These are phyloP conservation scores for Petunia secreta DNA, from an alignment of 257 asterid species.

Conservation along the genomic window DNA sequence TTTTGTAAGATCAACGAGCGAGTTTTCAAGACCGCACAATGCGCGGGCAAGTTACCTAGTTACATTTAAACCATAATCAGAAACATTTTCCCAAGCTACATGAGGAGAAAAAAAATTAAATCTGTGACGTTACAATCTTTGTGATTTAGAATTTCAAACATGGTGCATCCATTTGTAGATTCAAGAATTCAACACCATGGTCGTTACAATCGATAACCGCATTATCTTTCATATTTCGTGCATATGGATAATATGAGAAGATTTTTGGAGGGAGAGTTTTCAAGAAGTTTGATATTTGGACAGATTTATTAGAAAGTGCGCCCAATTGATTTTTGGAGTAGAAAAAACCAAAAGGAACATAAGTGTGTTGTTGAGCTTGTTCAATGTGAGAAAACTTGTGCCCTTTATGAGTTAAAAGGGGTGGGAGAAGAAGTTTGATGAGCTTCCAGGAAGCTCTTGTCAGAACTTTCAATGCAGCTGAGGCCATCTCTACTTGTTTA, in stretches of 20 bases:
- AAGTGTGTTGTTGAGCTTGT: slow-evolving; percentile 16
- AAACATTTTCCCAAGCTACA: slow-evolving; percentile 21
- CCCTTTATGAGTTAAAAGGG: neutral
- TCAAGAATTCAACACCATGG: slow-evolving; percentile 18
- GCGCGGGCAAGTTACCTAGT: no score
- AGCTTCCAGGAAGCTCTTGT: neutral
- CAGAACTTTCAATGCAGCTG: neutral
- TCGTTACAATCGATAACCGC: neutral
- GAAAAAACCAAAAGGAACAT: slow-evolving; percentile 2
- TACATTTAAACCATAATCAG: neutral
- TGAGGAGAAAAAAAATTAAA: neutral
- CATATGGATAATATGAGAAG: slow-evolving; percentile 20
- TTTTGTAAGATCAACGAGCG: no score
- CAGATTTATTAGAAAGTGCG: neutral
- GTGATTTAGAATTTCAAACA: slow-evolving; percentile 13
- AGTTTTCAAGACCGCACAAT: no score
- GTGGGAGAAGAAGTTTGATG: slow-evolving; percentile 5
- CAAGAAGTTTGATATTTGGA: neutral
- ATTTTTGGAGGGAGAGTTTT: slow-evolving; percentile 13
- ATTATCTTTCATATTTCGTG: neutral
- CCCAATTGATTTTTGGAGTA: slow-evolving; percentile 9
- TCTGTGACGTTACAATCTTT: neutral
- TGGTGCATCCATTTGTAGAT: slow-evolving; percentile 15
- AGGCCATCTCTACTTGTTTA: neutral
- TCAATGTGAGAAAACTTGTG: slow-evolving; percentile 15